These are phyloP conservation scores for Colletotrichum viniferum DNA, from an alignment of 2,329 filamentous ascomycete genomes.

Conservation along the genomic window DNA sequence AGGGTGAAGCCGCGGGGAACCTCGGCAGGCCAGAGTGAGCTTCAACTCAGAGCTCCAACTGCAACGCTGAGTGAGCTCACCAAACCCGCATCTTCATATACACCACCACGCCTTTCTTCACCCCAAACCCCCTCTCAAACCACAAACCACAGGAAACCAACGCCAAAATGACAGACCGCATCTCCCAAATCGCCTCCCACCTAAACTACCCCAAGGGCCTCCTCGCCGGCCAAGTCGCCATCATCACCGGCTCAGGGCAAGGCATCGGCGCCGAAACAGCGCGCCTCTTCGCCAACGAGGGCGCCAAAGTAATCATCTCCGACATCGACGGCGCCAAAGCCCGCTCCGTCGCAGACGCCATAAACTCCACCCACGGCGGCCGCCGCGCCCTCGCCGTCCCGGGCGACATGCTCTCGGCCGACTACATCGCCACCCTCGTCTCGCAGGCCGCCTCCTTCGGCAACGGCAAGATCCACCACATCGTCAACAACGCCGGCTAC, in stretches of 20 bases:
- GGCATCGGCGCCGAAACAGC: conserved; percentile 89
- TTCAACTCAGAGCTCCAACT: not conserved
- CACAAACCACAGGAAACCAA: not conserved
- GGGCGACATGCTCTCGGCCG: conserved; percentile 76
- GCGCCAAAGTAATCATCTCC: conserved; percentile 81
- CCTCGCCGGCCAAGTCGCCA: conserved; percentile 80
- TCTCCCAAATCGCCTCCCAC: conserved; percentile 76
- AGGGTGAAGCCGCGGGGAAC: conserved; percentile 21
- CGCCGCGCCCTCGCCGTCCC: conserved; percentile 74
- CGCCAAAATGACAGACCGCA: conserved; percentile 57
- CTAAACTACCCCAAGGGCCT: conserved; percentile 84
- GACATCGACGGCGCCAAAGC: conserved; percentile 83
- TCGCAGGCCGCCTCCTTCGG: conserved; percentile 80
- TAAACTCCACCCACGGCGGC: conserved; percentile 61
- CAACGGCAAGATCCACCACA: conserved; percentile 85
- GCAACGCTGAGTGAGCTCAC: not conserved
- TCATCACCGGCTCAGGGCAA: conserved; percentile 86
- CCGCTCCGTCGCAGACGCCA: conserved; percentile 68
- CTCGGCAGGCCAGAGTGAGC: conserved; percentile 17
- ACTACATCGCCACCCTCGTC: conserved; percentile 75
- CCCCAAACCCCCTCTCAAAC: not conserved
- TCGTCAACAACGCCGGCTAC: conserved; percentile 91
- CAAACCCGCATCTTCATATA: not conserved
- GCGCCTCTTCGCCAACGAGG: conserved; percentile 83
- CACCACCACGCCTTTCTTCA: not conserved